phyloP scores from a whole-genome alignment of 2,329 filamentous ascomycete species.

The Aureobasidium sp. region DNA sequence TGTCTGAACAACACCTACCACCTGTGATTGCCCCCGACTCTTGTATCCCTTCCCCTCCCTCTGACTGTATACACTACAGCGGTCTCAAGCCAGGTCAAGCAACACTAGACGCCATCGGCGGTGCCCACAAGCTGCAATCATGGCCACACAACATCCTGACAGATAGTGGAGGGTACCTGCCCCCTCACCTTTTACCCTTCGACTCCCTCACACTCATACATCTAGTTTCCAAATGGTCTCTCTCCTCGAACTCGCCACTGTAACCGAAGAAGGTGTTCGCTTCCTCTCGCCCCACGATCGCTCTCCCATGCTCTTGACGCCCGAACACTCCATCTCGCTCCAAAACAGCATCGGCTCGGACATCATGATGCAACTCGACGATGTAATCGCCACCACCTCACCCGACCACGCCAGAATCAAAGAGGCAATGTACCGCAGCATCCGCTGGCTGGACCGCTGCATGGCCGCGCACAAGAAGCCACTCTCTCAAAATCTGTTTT shows the following conservation, averaged over 20 bases:
- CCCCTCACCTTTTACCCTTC: not conserved
- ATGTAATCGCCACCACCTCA: constrained; percentile 92
- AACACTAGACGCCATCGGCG: constrained; percentile 76
- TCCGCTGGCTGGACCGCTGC: constrained; percentile 93
- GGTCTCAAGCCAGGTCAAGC: constrained; percentile 91
- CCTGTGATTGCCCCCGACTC: constrained; percentile 36
- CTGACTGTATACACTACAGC: constrained; percentile 21
- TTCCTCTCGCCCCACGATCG: constrained; percentile 97
- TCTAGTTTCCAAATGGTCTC: constrained; percentile 97
- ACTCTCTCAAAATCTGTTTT: constrained; percentile 83
- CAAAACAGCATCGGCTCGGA: constrained; percentile 97
- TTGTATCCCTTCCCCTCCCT: not conserved
- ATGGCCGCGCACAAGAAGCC: constrained; percentile 82
- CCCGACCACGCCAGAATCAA: constrained; percentile 80
- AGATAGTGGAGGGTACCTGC: constrained; percentile 36
- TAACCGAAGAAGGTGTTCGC: constrained; percentile 90
- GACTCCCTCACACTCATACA: constrained; percentile 1
- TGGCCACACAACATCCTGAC: constrained; percentile 96
- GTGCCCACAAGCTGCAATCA: constrained; percentile 87
- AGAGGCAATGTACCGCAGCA: constrained; percentile 88
- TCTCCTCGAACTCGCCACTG: constrained; percentile 79
- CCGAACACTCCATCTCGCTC: constrained; percentile 90
- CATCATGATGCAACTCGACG: constrained; percentile 99
- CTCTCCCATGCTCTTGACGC: constrained; percentile 89
- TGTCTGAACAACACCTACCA: constrained; percentile 99